Percentiles rank a stretch among this genome's conserved stretches.
These are phyloP conservation scores for Citropsis articulata DNA, from an alignment of 345 rosid species.

Conservation along the genomic window DNA sequence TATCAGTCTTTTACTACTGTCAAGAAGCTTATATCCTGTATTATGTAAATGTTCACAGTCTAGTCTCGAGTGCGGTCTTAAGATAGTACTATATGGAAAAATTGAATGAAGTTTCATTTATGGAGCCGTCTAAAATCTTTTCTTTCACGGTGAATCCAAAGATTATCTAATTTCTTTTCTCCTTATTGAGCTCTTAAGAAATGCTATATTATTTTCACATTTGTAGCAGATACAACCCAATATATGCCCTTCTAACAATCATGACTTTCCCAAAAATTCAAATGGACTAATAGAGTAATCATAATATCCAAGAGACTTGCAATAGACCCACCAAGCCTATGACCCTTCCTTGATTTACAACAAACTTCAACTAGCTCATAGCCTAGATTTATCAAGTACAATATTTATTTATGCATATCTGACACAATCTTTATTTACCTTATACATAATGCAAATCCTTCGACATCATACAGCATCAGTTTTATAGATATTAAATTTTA, in stretches of 20 bases:
- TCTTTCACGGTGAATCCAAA: not conserved
- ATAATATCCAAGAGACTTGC: too few relatives aligned
- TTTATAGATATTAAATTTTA: not conserved
- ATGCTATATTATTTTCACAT: not conserved
- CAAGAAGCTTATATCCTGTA: not conserved
- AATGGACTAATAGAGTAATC: too few relatives aligned
- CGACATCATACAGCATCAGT: not conserved
- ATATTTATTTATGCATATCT: not conserved
- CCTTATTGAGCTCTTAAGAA: too few relatives aligned
- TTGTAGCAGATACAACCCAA: not conserved
- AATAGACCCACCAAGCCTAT: not conserved
- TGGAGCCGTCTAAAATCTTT: not conserved
- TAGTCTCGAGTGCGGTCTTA: not conserved
- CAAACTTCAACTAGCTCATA: not conserved
- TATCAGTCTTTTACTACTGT: not conserved
- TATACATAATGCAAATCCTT: not conserved
- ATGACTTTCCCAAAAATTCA: too few relatives aligned
- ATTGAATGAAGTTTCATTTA: not conserved
- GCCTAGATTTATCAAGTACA: not conserved
- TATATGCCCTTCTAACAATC: too few relatives aligned
- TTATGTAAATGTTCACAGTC: not conserved
- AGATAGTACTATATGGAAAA: too few relatives aligned
- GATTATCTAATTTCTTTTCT: too few relatives aligned
- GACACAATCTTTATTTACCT: too few relatives aligned
- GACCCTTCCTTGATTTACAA: not conserved